Percentiles rank a stretch among this genome's conserved stretches.
These are phyloP conservation scores for Solanum rostratum DNA, from an alignment of 257 asterid genomes.

Conservation along the genomic window DNA sequence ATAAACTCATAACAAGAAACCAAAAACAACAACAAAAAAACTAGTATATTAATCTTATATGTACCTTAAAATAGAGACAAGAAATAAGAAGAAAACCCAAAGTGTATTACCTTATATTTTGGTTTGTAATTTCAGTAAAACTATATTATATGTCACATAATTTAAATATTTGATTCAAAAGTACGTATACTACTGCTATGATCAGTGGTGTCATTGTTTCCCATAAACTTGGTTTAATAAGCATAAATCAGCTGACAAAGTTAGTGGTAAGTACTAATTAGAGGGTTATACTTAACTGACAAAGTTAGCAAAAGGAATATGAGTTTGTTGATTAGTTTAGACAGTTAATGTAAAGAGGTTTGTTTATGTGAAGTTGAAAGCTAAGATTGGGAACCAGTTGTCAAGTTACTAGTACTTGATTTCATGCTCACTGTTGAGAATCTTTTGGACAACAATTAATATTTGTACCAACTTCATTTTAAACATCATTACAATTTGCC, in stretches of 20 bases:
- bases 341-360: background rate
- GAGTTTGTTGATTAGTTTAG: background rate
- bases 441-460: conserved; percentile 17
- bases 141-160: background rate
- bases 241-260: background rate
- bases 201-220: background rate
- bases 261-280: background rate
- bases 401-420: conserved; percentile 7
- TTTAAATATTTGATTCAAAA: background rate
- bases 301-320: background rate
- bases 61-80: background rate
- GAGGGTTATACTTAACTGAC: background rate
- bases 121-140: background rate
- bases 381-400: conserved; percentile 8
- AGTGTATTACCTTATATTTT: background rate
- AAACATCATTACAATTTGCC: background rate
- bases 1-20: background rate
- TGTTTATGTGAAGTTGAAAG: background rate
- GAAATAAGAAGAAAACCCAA: background rate
- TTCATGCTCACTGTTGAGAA: conserved; percentile 13
- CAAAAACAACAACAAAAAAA: background rate
- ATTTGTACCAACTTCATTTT: background rate
- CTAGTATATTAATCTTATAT: background rate
- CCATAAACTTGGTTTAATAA: background rate
- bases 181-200: background rate